Conservation (phyloP, 768 basidiomycete species). For the Strobilomyces echinocephalus region DNA sequence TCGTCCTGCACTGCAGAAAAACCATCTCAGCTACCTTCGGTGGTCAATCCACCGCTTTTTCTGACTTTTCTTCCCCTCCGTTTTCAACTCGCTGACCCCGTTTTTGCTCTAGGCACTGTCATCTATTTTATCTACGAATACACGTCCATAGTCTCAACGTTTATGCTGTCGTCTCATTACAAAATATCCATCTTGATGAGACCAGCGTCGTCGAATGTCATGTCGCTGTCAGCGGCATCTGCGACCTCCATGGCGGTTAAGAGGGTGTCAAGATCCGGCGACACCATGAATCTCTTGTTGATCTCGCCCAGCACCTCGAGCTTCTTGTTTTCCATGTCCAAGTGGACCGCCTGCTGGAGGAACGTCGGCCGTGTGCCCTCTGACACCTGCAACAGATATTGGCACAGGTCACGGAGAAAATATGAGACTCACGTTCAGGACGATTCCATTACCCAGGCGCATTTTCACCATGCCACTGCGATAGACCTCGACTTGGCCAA, state of each 20-base stretch:
- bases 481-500: constrained; percentile 83
- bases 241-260: constrained; percentile 59
- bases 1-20: constrained; percentile 73
- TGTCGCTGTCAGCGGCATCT: constrained; percentile 29
- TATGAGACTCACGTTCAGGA: constrained; percentile 62
- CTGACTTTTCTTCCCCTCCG: constrained; percentile 29
- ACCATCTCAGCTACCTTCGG: constrained; percentile 89
- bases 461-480: constrained; percentile 84
- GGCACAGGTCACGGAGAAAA: not conserved
- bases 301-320: constrained; percentile 81
- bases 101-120: constrained; percentile 23
- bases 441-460: constrained; percentile 72
- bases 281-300: constrained; percentile 76
- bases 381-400: constrained; percentile 50
- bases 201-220: constrained; percentile 38
- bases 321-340: constrained; percentile 56
- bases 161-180: not conserved
- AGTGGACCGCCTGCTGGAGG: constrained; percentile 77
- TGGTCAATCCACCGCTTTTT: constrained; percentile 43
- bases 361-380: constrained; percentile 84
- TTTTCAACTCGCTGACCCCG: constrained; percentile 8
- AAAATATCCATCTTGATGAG: constrained; percentile 51
- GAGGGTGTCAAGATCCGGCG: constrained; percentile 77
- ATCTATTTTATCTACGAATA: not conserved
- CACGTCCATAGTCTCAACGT: not conserved